Evolutionary conservation across 345 rosid species (phyloP), one percentile per base, ranked within the genome.

Genomic region (Rubroshorea leprosula): DNA sequence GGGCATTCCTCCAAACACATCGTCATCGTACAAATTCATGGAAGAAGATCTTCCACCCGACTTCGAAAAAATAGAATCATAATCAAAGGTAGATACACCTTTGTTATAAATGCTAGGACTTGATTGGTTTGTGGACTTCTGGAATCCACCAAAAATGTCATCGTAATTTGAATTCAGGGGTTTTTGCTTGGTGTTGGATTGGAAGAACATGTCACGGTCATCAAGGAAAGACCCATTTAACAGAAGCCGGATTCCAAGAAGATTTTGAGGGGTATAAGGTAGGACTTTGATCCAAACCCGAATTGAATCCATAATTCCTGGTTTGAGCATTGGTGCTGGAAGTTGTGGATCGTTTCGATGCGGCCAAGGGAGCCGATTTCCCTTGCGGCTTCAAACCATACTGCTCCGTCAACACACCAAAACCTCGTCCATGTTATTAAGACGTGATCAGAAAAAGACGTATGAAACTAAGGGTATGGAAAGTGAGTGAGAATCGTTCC

Each of bases 331-430:
- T 57, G 57, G 55, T 15, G 27, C 49, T 47, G 44, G 57, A 51
- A 64, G 63, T 51, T 59, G 39, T 22, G 6, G 85, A 41, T 9
- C 74, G 79, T 61, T 80, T 92, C 1, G 83, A 72, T 19, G 79
- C 77, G 6, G 91, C 82, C 93, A 89, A 89, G 0, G 95, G 95
- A 70, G 91, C 83, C 35, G 96, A 81, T 78, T 86, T 89, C 1
- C 94, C 94, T 66, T 86, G 97, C 2, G 87, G 85, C 56, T 89
- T 92, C 16, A 92, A 60, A 56, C 98, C 96, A 43, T 67, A 86
- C 17, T 82, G 78, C 79, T 89, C 87, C 54, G 98, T 92, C 19
- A 89, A 74, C 21, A 81, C 87, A 51, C 91, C 88, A 55, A 92
- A 89, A 56, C n/a, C n/a, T 83, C 86, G 52, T 92, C 98, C 98